phyloP scores from a whole-genome alignment of 495 filamentous ascomycete genomes.

The Penicillium samsonianum region DNA sequence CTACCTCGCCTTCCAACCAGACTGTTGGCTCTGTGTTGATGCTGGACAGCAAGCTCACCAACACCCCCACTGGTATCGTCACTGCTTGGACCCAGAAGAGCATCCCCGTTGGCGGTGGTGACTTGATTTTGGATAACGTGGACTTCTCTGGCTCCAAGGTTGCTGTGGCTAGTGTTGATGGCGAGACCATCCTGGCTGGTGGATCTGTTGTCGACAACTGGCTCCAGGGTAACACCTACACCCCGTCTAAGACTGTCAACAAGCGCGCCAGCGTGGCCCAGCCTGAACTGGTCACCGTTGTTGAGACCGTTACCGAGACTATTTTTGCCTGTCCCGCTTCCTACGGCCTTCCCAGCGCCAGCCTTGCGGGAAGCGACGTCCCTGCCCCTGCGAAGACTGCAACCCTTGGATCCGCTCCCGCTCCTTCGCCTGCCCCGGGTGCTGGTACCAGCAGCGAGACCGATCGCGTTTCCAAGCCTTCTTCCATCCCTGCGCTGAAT shows the following conservation, averaged over 20 bases:
- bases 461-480: conserved; percentile 2
- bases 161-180: conserved; percentile 55
- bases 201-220: conserved; percentile 70
- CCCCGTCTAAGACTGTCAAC: conserved; percentile 30
- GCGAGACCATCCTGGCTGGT: conserved; percentile 65
- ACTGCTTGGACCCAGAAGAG: conserved; percentile 67
- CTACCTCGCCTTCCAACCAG: conserved; percentile 60
- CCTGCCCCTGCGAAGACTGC: conserved; percentile 15
- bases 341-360: background rate
- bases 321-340: conserved; percentile 20
- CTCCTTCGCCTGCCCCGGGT: conserved; percentile 5
- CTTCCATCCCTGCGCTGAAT: conserved; percentile 17
- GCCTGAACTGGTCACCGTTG: conserved; percentile 27
- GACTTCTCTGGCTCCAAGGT: conserved; percentile 62
- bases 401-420: conserved; percentile 6
- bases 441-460: conserved; percentile 4
- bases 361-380: conserved; percentile 14
- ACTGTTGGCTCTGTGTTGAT: conserved; percentile 80
- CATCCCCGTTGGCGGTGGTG: conserved; percentile 67
- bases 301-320: conserved; percentile 32
- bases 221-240: conserved; percentile 74
- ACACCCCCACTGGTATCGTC: conserved; percentile 70
- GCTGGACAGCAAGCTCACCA: conserved; percentile 74
- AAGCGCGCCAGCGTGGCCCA: conserved; percentile 30
- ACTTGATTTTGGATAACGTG: conserved; percentile 83